These are phyloP conservation scores for Carex littledalei DNA, from an alignment of 176 grass and related monocot genomes.

Conservation along the genomic window DNA sequence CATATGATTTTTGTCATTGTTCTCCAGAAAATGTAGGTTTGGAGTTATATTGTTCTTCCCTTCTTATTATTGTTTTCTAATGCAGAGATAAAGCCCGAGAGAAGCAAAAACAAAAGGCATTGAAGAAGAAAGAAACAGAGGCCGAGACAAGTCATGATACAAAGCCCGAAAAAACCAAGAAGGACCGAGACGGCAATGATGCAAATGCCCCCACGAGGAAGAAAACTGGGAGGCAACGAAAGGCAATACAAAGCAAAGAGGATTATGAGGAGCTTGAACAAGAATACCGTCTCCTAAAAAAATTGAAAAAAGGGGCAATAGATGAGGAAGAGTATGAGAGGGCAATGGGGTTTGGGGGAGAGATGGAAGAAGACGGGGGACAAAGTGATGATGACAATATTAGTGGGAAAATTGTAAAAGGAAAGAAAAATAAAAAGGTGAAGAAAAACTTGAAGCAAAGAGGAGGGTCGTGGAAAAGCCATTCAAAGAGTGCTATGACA, in stretches of 20 bases:
- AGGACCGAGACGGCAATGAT: constrained; percentile 20
- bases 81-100: constrained; percentile 76
- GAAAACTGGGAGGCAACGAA: constrained; percentile 73
- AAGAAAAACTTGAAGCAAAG: constrained; percentile 48
- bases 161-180: constrained; percentile 43
- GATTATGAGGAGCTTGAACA: constrained; percentile 74
- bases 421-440: constrained; percentile 32
- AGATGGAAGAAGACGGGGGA: constrained; percentile 38
- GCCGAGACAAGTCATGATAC: constrained; percentile 26
- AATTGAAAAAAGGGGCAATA: constrained; percentile 69
- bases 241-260: constrained; percentile 70
- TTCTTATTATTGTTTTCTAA: not conserved
- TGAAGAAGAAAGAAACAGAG: constrained; percentile 70
- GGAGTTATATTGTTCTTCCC: not conserved
- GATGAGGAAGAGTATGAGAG: constrained; percentile 82
- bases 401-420: not conserved
- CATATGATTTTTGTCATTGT: not conserved
- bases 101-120: constrained; percentile 62
- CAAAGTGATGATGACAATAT: constrained; percentile 21
- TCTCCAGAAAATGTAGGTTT: not conserved
- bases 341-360: constrained; percentile 54
- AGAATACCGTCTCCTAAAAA: constrained; percentile 80
- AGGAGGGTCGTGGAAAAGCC: constrained; percentile 40
- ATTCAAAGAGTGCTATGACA: constrained; percentile 30
- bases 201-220: constrained; percentile 50